Conservation (phyloP, 768 basidiomycete species). For the Goffeauzyma gilvescens region DNA sequence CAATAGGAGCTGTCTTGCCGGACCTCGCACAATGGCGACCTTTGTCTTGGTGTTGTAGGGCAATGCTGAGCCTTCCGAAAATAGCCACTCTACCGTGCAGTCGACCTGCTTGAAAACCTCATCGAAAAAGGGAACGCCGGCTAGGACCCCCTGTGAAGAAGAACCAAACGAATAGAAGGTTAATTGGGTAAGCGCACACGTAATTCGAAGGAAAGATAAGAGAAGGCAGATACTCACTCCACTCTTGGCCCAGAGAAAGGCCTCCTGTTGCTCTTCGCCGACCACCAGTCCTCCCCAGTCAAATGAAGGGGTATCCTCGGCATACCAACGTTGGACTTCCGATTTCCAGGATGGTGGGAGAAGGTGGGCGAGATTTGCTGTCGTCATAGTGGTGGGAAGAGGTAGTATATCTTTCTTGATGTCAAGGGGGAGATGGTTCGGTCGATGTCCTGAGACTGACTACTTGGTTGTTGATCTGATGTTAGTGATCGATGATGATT, state of each 20-base stretch:
- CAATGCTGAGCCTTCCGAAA: slow-evolving; percentile 68
- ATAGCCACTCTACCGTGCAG: slow-evolving; percentile 91
- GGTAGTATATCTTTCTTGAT: no score
- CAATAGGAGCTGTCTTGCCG: slow-evolving; percentile 65
- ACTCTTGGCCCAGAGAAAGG: slow-evolving; percentile 79
- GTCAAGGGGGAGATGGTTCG: no score
- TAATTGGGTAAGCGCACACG: background rate
- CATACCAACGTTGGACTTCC: slow-evolving; percentile 62
- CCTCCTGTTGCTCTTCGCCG: slow-evolving; percentile 68
- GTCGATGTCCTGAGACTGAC: no score
- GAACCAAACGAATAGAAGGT: background rate
- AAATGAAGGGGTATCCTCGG: slow-evolving; percentile 86
- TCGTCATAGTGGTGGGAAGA: slow-evolving; percentile 2
- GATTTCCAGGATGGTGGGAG: slow-evolving; percentile 83
- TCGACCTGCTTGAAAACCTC: slow-evolving; percentile 76
- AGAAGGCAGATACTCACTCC: slow-evolving; percentile 37
- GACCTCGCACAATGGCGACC: slow-evolving; percentile 78
- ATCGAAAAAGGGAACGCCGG: slow-evolving; percentile 86
- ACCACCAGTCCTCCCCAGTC: slow-evolving; percentile 95
- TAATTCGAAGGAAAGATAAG: background rate
- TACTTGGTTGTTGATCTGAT: no score
- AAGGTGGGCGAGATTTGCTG: slow-evolving; percentile 39
- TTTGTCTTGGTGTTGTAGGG: slow-evolving; percentile 41
- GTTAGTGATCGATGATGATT: no score
- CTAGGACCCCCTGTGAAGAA: slow-evolving; percentile 43